Conservation (phyloP, 768 basidiomycete genomes). For the Neoboletus brunneissimus region DNA sequence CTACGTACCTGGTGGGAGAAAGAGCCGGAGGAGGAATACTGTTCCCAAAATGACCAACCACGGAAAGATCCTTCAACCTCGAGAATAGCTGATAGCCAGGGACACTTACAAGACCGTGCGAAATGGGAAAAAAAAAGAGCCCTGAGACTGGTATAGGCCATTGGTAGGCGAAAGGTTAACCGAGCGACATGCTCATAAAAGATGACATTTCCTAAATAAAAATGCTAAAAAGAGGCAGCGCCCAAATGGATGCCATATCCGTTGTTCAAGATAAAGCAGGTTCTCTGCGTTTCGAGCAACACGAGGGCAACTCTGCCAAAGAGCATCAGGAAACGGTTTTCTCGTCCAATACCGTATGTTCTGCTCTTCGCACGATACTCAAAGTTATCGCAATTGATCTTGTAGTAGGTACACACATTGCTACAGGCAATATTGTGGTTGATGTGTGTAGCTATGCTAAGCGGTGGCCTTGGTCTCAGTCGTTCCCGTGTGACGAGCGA, state of each 20-base stretch:
- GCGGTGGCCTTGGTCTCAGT: neutral
- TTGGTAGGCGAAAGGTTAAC: neutral
- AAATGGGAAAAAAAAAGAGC: neutral
- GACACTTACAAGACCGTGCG: neutral
- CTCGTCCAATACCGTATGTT: neutral
- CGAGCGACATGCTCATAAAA: neutral
- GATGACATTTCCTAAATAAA: too few species aligned
- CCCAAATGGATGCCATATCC: neutral
- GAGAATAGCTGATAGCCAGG: neutral
- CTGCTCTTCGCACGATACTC: neutral
- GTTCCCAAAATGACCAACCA: slow-evolving; percentile 1
- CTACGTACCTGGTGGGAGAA: neutral
- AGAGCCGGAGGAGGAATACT: neutral
- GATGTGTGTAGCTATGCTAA: neutral
- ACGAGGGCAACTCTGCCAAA: too few species aligned
- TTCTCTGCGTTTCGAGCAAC: neutral
- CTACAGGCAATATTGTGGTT: neutral
- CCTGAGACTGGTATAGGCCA: neutral
- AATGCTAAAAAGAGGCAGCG: neutral
- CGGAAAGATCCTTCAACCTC: neutral
- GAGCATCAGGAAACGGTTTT: neutral
- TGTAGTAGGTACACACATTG: neutral
- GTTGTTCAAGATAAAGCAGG: neutral
- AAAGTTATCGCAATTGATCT: neutral
- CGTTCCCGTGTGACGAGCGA: neutral